Percentiles rank a stretch among this genome's conserved stretches.
Conservation (phyloP, 78 protist species). For the Anaeramoeba flamelloides region DNA sequence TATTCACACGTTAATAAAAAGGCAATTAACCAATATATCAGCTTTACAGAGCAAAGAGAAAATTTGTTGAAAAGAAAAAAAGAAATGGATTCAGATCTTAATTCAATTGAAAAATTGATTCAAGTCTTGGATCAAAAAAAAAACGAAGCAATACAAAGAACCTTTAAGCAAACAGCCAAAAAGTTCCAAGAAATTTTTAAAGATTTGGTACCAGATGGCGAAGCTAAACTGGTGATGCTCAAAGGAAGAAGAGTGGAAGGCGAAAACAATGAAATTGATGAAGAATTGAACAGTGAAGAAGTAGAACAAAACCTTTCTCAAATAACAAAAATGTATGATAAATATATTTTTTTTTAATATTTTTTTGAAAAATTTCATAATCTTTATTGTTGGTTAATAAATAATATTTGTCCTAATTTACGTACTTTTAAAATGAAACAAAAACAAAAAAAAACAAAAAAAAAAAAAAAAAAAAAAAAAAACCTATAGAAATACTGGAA, state of each 20-base stretch:
- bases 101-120: conserved; percentile 51
- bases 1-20: conserved; percentile 78
- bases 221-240: conserved; percentile 19
- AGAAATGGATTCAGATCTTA: conserved; percentile 36
- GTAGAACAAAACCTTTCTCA: conserved; percentile 70
- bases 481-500: background rate
- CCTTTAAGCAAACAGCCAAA: conserved; percentile 58
- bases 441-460: too few relatives aligned
- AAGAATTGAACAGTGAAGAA: background rate
- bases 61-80: conserved; percentile 22
- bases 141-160: conserved; percentile 74
- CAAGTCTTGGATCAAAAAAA: conserved; percentile 58
- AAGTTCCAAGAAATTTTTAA: conserved; percentile 56
- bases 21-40: conserved; percentile 79
- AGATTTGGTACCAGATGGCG: conserved; percentile 68
- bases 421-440: background rate
- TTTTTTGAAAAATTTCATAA: conserved; percentile 37
- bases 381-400: conserved; percentile 32
- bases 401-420: conserved; percentile 22
- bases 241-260: conserved; percentile 25
- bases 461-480: background rate
- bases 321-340: too few relatives aligned
- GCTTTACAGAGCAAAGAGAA: conserved; percentile 35
- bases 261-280: background rate
- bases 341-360: conserved; percentile 55